Evolutionary conservation across 768 basidiomycete species (phyloP), one percentile per base, ranked within the genome.

Genomic region (Lentinula sp.): DNA sequence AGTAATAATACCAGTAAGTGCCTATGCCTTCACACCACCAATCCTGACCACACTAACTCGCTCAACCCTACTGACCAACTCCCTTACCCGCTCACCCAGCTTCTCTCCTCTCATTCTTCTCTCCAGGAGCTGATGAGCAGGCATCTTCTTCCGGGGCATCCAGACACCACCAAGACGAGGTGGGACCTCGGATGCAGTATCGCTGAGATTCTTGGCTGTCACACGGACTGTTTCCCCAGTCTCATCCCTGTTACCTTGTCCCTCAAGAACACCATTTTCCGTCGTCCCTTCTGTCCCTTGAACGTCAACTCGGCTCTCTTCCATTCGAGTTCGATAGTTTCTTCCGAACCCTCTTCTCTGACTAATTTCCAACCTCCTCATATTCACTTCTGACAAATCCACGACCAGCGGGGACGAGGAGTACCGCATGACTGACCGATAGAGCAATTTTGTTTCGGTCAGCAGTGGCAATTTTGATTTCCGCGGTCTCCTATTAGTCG

Each of bases 361-460:
- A 50, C 80, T 80, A 32, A 75, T 73, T 63, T 84, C 79, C 46
- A 74, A 74, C 23, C 84, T 73, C 68, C 80, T 80, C 40, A 80
- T 78, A 55, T 84, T 81, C 63, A 85, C 67, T 23, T 69, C 76
- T 0, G 89, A 86, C 28, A 99, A 77, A 71, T 98, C 95, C 40
- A 99, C 90, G 32, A 99, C 87, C 5, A 84, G 81, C 0, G 92
- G 89, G 2, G 86, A 84, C 0, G 93, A 86, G 1, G 94, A 91
- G 71, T 90, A 92, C 65, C 82, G 80, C 66, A 95, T 87, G 8
- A 98, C 89, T 64, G 96, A 91, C n/a, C 89, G 84, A 68, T 92
- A 95, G 18, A 99, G 78, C 45, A 88, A 70, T 72, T 91, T 96
- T 1, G 91, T 89, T 71, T 97, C 93, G 0, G 86, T 89, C 1